Base-by-base conservation (phyloP, 106 monocot genomes). In the Gastrodia elata region DNA sequence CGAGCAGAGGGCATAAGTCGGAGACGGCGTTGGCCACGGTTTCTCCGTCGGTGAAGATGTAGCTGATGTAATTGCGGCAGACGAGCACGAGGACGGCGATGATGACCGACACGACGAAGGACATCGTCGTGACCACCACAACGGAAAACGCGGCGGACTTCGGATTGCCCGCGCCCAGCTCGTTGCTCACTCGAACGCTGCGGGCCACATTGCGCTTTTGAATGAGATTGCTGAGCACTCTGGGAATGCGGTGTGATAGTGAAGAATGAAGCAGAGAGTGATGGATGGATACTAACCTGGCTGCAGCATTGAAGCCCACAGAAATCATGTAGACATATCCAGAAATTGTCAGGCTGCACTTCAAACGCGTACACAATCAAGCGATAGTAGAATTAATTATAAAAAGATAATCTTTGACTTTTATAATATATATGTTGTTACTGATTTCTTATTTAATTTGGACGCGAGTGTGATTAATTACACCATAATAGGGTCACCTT, bases 301-400 rank as follows among this genome's bases (percentile, higher is more conserved):
- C 87, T 42, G 94, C 94, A 1, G 95, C 92, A 72, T 96, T 96
- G 82, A 96, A 96, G 39, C 95, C 95, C 15, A 96, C 87, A 0
- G 95, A 84, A 44, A 96, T 92, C 95, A 92, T 96, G 73, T 92
- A 92, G 4, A 96, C 87, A 87, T 89, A 92, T 0, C 95, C 92
- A 2, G 89, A 92, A 24, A 96, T 84, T 57, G 87, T 92, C 89
- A 87, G 83, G 75, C 94, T 94, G 82, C 85, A 78, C 28, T 61
- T 61, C 14, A 20, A 67, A 38, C n/a, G n/a, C n/a, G n/a, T n/a
- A n/a, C 11, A 67, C 2, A 37, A 34, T n/a, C 36, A 67, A 38
- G 35, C 18, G 32, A 13, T 61, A n/a, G n/a, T n/a, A n/a, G n/a
- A n/a, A n/a, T n/a, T n/a, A n/a, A n/a, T n/a, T n/a, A n/a, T n/a